Evolutionary conservation across 1,139 yeast genomes (phyloP), one percentile per base, ranked within the genome.

Genomic region (Blastobotrys indianensis): DNA sequence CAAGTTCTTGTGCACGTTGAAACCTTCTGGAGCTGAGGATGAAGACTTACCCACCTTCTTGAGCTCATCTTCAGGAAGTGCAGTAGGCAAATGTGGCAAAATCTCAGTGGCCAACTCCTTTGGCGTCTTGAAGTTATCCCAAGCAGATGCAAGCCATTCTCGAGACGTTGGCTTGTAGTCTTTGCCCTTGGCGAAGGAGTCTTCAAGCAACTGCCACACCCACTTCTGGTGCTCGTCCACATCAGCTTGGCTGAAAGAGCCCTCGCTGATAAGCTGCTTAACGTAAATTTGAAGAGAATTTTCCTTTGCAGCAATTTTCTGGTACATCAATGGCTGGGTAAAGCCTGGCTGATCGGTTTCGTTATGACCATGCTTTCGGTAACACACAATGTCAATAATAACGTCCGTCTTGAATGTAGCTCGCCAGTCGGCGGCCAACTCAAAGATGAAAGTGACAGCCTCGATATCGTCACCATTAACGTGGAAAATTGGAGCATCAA

Each of bases 91-190:
- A 66, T 92, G 97, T 46, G 97, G 97, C 64, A 94, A 77, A 44
- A 90, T 77, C 72, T 94, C 97, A 51, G 94, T 85, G 42, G 97
- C 97, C 63, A 94, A 79, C 72, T 90, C 97, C 70, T 82, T 88
- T 66, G 97, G 97, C 52, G 97, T 86, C 76, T 94, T 94, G 75
- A 94, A 94, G 58, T 88, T 95, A 70, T 90, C 97, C 99, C 99
- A 92, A 54, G 97, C 94, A 46, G 96, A 86, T 45, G 98, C 85
- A 62, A 92, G 79, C 99, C 98, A 92, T 74, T 92, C 97, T 75
- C 95, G 83, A 43, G 92, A 79, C 56, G 92, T 84, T 61, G 97
- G 94, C 61, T 78, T 77, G 72, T 90, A 88, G 54, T 88, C 96
- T 73, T 87, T 87, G 42, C 94, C 80, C 70, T 85, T 85, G 54